Evolutionary conservation across 805 yeast species (phyloP), one percentile per base, ranked within the genome.

Genomic region (Wickerhamomyces subpelliculosus): DNA sequence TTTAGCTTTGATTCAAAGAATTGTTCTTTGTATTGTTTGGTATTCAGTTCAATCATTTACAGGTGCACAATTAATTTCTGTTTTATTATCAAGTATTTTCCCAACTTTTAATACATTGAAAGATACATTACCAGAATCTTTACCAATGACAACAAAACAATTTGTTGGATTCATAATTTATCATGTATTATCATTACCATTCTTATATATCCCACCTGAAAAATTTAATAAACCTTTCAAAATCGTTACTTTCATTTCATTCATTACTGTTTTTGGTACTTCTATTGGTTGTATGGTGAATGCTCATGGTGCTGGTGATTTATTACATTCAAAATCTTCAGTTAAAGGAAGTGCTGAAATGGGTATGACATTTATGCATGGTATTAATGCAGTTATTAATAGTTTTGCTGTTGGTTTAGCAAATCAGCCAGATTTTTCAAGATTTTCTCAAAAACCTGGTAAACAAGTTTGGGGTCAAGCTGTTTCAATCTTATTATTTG

Each of bases 1-100:
- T 32, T 38, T 72, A 21, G 72, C 70, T n/a, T 57, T 74, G 25
- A 40, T 62, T 10, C 64, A 66, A 40, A 57, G 79, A 50, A 60
- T 65, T 28, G 58, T 69, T 22, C 54, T 73, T 31, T 64, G 70
- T 16, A 58, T 67, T 26, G 67, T 73, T 29, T 72, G 73, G 70
- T 68, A 59, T 42, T 67, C 69, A 4, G 62, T 66, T 9, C 73
- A 70, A 42, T 55, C 73, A 1, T 72, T 60, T 49, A 59, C 70
- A 13, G 75, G 77, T 34, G 75, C 72, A 6, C 63, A 63, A 32
- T 56, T 70, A 34, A 47, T 71, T 5, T 58, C 63, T 13, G 55
- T 62, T 19, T 53, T 70, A 14, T 39, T 71, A 16, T 55, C 65
- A 17, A 52, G 67, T 27, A 60, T 66, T 51, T 62, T 66, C 44